A percentile compares a stretch with the other conserved stretches of the same genome.
Conservation (phyloP, 2,329 filamentous ascomycete genomes). For the Monosporascus sp. region DNA sequence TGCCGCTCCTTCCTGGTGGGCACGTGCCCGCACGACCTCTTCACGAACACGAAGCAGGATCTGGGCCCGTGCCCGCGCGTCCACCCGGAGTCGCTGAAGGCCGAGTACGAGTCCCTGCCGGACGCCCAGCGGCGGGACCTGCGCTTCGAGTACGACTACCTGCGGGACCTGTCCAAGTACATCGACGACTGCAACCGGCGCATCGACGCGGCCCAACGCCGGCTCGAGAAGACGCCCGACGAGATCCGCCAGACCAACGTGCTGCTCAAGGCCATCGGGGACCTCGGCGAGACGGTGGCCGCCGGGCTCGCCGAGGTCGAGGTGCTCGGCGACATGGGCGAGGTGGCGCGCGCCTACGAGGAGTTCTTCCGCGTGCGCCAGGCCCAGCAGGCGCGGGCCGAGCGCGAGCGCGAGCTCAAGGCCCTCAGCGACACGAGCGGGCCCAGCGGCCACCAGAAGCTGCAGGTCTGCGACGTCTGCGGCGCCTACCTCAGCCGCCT, state of each 20-base stretch:
- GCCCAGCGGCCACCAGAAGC: slow-evolving; percentile 91
- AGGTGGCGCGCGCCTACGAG: slow-evolving; percentile 75
- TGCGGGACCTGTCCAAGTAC: slow-evolving; percentile 92
- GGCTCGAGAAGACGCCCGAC: slow-evolving; percentile 94
- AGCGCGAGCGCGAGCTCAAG: slow-evolving; percentile 84
- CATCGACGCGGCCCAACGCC: slow-evolving; percentile 83
- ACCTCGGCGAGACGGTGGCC: slow-evolving; percentile 72
- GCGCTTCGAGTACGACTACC: slow-evolving; percentile 95
- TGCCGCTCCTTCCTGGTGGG: slow-evolving; percentile 92
- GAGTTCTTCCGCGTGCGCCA: slow-evolving; percentile 84
- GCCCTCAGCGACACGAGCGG: slow-evolving; percentile 86
- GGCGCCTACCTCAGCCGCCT: slow-evolving; percentile 88
- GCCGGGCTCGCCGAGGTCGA: slow-evolving; percentile 80
- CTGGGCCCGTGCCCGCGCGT: slow-evolving; percentile 83
- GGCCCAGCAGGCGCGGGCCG: slow-evolving; percentile 74
- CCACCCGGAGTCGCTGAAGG: slow-evolving; percentile 82
- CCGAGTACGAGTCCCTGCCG: slow-evolving; percentile 75
- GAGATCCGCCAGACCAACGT: slow-evolving; percentile 94
- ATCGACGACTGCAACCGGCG: slow-evolving; percentile 94
- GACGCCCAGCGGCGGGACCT: slow-evolving; percentile 68
- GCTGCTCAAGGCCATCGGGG: slow-evolving; percentile 78
- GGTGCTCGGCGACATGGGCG: slow-evolving; percentile 74
- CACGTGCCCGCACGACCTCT: slow-evolving; percentile 95
- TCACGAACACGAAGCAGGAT: slow-evolving; percentile 99
- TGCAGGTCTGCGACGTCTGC: slow-evolving; percentile 98